Conservation (phyloP, 2,329 filamentous ascomycete genomes). For the Colletotrichum brevisporum region DNA sequence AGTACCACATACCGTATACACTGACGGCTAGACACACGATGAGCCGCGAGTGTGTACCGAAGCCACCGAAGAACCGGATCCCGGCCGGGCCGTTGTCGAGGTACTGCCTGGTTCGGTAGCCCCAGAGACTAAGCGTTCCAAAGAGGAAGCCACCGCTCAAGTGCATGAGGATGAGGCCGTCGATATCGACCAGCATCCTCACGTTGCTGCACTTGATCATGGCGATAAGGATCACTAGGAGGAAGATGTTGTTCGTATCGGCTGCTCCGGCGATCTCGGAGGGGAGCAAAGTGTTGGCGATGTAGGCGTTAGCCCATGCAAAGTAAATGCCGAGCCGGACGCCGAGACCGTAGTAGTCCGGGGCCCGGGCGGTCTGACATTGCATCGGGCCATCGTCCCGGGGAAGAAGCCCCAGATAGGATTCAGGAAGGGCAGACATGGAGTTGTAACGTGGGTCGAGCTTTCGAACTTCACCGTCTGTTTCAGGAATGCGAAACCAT, state of each 20-base stretch:
- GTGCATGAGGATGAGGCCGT: slow-evolving; percentile 48
- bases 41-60: slow-evolving; percentile 45
- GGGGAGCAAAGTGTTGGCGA: slow-evolving; percentile 47
- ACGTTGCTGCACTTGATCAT: slow-evolving; percentile 43
- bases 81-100: slow-evolving; percentile 41
- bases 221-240: slow-evolving; percentile 48
- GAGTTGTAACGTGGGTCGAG: background rate
- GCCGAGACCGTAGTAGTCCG: slow-evolving; percentile 51
- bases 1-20: slow-evolving; percentile 48
- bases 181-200: slow-evolving; percentile 41
- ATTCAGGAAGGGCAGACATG: background rate
- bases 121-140: slow-evolving; percentile 47
- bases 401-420: background rate
- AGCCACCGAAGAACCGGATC: slow-evolving; percentile 44
- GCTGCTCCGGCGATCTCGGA: slow-evolving; percentile 43
- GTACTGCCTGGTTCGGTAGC: slow-evolving; percentile 46
- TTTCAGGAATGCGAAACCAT: too few relatives aligned
- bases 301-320: slow-evolving; percentile 46
- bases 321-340: slow-evolving; percentile 51
- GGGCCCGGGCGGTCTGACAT: slow-evolving; percentile 44
- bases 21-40: slow-evolving; percentile 44
- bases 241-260: slow-evolving; percentile 50
- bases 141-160: slow-evolving; percentile 48
- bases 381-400: background rate
- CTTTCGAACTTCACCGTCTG: too few relatives aligned